Conservation (phyloP, 2,329 filamentous ascomycete species). For the Colletotrichum aenigma region DNA sequence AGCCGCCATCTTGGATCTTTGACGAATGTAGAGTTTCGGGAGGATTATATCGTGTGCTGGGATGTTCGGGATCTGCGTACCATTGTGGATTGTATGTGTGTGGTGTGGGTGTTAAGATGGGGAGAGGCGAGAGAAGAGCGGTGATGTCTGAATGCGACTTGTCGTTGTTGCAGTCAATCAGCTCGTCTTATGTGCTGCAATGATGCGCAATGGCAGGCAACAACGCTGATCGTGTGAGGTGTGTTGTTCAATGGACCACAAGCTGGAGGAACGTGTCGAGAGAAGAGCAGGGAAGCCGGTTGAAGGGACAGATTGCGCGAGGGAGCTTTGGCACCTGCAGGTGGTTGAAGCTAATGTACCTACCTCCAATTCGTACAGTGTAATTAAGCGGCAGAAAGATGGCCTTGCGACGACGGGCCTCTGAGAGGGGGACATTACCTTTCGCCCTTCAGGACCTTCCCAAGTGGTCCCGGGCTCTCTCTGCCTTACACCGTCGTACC, state of each 20-base stretch:
- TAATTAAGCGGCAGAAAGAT: background rate
- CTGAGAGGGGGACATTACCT: background rate
- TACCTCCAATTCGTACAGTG: background rate
- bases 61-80: conserved; percentile 13
- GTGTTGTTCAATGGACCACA: background rate
- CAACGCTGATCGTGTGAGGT: background rate
- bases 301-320: conserved; percentile 22
- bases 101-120: background rate
- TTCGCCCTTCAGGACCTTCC: conserved; percentile 3
- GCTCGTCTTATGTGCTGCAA: background rate
- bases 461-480: background rate
- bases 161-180: background rate
- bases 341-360: background rate
- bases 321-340: background rate
- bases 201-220: background rate
- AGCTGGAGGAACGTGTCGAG: conserved; percentile 8
- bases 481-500: background rate
- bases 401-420: background rate
- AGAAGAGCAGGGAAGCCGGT: conserved; percentile 19
- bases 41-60: background rate
- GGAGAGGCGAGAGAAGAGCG: background rate
- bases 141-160: background rate
- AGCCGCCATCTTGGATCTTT: background rate
- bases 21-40: background rate
- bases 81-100: conserved; percentile 19